A percentile compares a stretch with the other conserved stretches of the same genome.
These are phyloP conservation scores for Stenogyne calaminthoides DNA, from an alignment of 305 asterid species.

Conservation along the genomic window DNA sequence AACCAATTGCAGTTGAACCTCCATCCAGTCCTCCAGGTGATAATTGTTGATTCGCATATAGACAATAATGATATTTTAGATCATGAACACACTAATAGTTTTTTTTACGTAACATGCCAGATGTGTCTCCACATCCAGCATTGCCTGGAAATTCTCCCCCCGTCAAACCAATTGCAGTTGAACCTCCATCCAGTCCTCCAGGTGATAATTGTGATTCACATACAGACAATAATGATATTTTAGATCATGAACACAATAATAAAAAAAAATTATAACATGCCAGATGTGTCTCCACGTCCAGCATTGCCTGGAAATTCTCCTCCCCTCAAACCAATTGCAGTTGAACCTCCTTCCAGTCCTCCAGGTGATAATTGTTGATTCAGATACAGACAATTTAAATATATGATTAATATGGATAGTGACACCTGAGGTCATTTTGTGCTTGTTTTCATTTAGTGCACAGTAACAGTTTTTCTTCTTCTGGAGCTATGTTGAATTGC, in stretches of 20 bases:
- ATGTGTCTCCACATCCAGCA: no score
- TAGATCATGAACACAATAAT: no score
- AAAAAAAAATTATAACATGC: no score
- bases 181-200: no score
- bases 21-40: slow-evolving; percentile 77
- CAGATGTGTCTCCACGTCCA: slow-evolving; percentile 48
- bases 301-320: slow-evolving; percentile 44
- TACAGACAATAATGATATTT: no score
- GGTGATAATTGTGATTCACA: no score
- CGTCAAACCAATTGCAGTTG: no score
- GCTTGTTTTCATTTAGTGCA: slow-evolving; percentile 7
- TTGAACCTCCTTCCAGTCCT: slow-evolving; percentile 56
- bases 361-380: slow-evolving; percentile 24
- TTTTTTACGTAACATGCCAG: slow-evolving; percentile 13
- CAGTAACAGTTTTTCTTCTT: background rate
- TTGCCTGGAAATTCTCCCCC: no score
- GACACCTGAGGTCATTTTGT: background rate
- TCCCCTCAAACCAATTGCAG: slow-evolving; percentile 37
- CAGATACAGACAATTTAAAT: background rate
- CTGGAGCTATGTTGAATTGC: background rate
- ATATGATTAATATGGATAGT: background rate
- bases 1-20: slow-evolving; percentile 45
- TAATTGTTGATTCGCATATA: slow-evolving; percentile 19
- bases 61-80: background rate
- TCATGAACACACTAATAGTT: slow-evolving; percentile 14